phyloP scores from a whole-genome alignment of 2,329 filamentous ascomycete genomes.

The Coleophoma crateriformis region DNA sequence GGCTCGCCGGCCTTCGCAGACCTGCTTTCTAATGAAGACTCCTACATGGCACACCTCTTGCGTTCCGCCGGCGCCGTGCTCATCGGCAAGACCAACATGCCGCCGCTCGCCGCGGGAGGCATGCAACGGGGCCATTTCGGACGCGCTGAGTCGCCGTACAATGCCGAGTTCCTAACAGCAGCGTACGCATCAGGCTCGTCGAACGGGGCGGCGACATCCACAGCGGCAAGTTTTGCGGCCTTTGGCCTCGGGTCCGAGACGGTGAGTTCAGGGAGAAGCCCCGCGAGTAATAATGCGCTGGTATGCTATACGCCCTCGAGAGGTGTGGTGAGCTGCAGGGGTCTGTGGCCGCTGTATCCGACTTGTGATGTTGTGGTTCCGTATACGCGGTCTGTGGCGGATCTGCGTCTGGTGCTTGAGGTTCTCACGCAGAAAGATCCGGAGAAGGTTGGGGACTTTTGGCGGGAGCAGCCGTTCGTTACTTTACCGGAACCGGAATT shows the following conservation, averaged over 20 bases:
- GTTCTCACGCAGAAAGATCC: conserved; percentile 39
- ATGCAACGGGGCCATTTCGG: conserved; percentile 53
- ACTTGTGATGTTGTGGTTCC: conserved; percentile 51
- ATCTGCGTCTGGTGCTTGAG: conserved; percentile 43
- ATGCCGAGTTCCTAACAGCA: conserved; percentile 43
- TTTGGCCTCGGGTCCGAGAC: conserved; percentile 52
- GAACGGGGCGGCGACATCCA: conserved; percentile 47
- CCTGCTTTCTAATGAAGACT: conserved; percentile 44
- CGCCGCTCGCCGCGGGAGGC: conserved; percentile 52
- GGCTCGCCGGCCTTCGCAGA: conserved; percentile 49
- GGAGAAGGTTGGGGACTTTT: conserved; percentile 43
- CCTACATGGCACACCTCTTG: conserved; percentile 41
- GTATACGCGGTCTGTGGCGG: conserved; percentile 42
- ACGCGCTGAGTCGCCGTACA: conserved; percentile 51
- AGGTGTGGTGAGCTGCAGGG: conserved; percentile 43
- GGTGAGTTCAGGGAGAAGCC: conserved; percentile 48
- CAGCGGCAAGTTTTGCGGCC: conserved; percentile 41
- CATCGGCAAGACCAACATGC: conserved; percentile 54
- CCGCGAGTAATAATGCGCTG: conserved; percentile 50
- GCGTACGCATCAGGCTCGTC: conserved; percentile 53
- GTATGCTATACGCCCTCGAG: conserved; percentile 51
- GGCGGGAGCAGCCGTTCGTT: conserved; percentile 43
- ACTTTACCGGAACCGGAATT: conserved; percentile 29
- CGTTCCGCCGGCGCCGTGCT: conserved; percentile 43
- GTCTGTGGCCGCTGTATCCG: conserved; percentile 49